Conservation (phyloP, 148 eudicot species). For the Arbutus unedo region DNA sequence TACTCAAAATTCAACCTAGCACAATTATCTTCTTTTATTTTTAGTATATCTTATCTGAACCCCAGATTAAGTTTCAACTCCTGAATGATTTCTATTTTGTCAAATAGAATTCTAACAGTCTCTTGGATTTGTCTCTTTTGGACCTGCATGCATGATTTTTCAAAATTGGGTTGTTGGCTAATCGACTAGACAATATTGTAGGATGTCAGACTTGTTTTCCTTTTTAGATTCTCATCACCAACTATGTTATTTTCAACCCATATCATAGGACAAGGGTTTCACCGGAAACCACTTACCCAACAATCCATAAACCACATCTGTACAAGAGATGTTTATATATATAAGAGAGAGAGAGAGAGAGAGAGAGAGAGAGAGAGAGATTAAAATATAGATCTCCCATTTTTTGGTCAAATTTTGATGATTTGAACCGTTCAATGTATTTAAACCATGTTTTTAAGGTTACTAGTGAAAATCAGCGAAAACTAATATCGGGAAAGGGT, state of each 20-base stretch:
- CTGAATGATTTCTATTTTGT: conserved; percentile 16
- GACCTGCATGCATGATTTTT: conserved; percentile 7
- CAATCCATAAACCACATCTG: too few relatives aligned
- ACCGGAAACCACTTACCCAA: background rate
- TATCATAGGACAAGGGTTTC: background rate
- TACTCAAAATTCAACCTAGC: conserved; percentile 1
- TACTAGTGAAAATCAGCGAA: too few relatives aligned
- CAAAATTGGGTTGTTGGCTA: background rate
- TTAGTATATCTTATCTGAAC: conserved; percentile 9
- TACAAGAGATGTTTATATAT: too few relatives aligned
- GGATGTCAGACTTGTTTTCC: background rate
- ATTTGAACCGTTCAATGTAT: too few relatives aligned
- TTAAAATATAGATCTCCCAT: too few relatives aligned
- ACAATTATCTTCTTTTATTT: conserved; percentile 8
- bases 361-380: too few relatives aligned
- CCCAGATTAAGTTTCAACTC: conserved; percentile 11
- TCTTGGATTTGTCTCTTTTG: conserved; percentile 18
- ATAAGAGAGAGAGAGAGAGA: too few relatives aligned
- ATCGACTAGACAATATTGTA: background rate
- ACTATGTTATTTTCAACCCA: conserved; percentile 5
- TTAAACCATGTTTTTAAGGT: too few relatives aligned
- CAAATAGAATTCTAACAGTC: background rate
- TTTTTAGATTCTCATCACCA: conserved; percentile 7
- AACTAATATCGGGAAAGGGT: too few relatives aligned
- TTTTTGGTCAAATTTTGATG: too few relatives aligned